Base-by-base conservation (phyloP, 495 filamentous ascomycete species). In the Daldinia decipiens region DNA sequence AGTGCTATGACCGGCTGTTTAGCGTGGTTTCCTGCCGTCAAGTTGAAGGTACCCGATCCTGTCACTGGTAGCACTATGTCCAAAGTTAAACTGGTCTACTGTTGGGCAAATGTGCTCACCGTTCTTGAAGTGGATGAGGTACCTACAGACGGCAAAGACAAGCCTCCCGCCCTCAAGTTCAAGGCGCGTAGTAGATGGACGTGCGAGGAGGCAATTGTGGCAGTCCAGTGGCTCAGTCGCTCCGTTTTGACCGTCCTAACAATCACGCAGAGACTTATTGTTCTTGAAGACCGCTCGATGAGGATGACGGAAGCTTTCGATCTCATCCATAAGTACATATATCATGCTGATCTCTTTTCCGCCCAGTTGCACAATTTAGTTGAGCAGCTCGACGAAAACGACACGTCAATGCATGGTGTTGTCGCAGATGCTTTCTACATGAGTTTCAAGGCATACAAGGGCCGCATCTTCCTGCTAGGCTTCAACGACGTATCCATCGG, bases 371-470 rank as follows among this genome's bases (percentile, higher is more conserved):
- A 92, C 74, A 84, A 84, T 39, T 83, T 99, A 39, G 93, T 98
- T 15, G 94, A 98, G 75, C 89, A 93, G 65, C 83, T 95, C 52
- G 91, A 97, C 66, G 93, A 97, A 74, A 90, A 94, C 45, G 93
- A 97, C 66, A 86, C 87, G 2, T 91, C 92, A 2, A 93, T 97
- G 90, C 95, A 98, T 79, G 94, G 94, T 1, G 93, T 97, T 19
- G 93, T 99, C 50, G 95, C 95, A 13, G 96, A 99, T 82, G 95
- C 96, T 15, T 99, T 97, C 72, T 92, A 95, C 75, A 97, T 97
- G 90, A 98, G 96, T 77, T 94, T 98, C 78, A 92, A 92, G 67
- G 87, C 92, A 4, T 98, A 98, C 79, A 99, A 98, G 79, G 94
- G 96, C 15, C 89, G 95, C 12, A 82, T 97, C 47, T 99, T 98